These are phyloP conservation scores for Microascus cirrosus DNA, from an alignment of 2,329 filamentous ascomycete genomes.

Conservation along the genomic window DNA sequence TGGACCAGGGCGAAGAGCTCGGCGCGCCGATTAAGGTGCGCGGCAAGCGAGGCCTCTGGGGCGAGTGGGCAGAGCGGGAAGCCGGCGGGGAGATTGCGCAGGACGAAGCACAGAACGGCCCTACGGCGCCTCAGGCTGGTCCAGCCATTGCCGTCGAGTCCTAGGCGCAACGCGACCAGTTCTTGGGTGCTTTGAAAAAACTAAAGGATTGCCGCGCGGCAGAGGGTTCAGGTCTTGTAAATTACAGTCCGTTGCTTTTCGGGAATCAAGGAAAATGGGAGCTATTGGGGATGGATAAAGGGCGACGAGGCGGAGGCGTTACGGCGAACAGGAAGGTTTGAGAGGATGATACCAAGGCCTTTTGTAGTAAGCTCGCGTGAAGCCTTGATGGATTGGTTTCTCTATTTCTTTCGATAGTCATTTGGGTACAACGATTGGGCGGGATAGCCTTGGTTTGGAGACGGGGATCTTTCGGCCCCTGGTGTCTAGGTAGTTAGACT, in stretches of 20 bases:
- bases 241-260: background rate
- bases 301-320: background rate
- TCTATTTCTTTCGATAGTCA: background rate
- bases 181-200: background rate
- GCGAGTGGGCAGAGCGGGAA: conserved; percentile 80
- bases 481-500: background rate
- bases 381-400: background rate
- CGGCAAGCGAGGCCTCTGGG: conserved; percentile 94
- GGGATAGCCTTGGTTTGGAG: background rate
- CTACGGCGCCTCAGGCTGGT: background rate
- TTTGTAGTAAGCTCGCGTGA: background rate
- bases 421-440: background rate
- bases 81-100: conserved; percentile 52
- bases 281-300: background rate
- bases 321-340: background rate
- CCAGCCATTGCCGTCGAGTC: conserved; percentile 8
- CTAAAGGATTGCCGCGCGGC: background rate
- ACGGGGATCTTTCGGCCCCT: background rate
- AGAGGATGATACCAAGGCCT: conserved; percentile 1
- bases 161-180: conserved; percentile 3
- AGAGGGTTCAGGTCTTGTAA: background rate
- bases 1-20: conserved; percentile 71
- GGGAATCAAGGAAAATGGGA: background rate
- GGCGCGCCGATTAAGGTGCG: conserved; percentile 74
- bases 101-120: conserved; percentile 20